A percentile compares a stretch with the other conserved stretches of the same genome.
Conservation (phyloP, 495 filamentous ascomycete species). For the Talaromyces borbonicus region DNA sequence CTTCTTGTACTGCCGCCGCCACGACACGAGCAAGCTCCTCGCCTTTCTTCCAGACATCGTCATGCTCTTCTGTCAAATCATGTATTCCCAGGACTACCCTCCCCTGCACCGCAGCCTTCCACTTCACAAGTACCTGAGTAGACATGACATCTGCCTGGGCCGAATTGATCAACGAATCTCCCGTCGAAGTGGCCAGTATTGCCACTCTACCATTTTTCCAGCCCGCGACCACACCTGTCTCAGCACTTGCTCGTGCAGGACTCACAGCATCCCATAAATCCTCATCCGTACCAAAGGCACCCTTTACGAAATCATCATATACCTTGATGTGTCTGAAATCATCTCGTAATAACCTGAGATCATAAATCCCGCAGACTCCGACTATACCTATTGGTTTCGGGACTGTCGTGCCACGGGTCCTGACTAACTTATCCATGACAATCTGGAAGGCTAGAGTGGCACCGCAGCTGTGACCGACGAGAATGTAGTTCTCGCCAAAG, state of each 20-base stretch:
- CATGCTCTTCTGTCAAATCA: conserved; percentile 51
- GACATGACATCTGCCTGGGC: conserved; percentile 42
- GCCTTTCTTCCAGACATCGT: conserved; percentile 48
- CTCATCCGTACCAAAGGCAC: conserved; percentile 52
- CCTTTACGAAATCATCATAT: conserved; percentile 50
- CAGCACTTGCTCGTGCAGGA: conserved; percentile 31
- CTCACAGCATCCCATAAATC: conserved; percentile 42
- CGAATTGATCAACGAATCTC: conserved; percentile 52
- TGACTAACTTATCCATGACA: conserved; percentile 35
- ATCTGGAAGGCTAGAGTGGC: conserved; percentile 64
- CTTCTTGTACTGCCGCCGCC: conserved; percentile 21
- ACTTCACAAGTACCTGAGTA: conserved; percentile 22
- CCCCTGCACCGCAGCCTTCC: conserved; percentile 16
- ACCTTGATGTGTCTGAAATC: conserved; percentile 30
- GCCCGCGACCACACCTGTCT: conserved; percentile 24
- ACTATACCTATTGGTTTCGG: conserved; percentile 41
- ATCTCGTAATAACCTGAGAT: conserved; percentile 44
- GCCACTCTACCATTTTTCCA: conserved; percentile 37
- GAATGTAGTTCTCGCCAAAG: conserved; percentile 44
- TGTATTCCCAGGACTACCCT: conserved; percentile 26
- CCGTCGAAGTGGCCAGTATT: conserved; percentile 48
- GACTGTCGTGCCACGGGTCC: conserved; percentile 7
- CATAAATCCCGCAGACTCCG: conserved; percentile 57
- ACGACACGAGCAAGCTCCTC: conserved; percentile 37
- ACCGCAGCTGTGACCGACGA: conserved; percentile 71